These are phyloP conservation scores for Phlyctochytrium arcticum DNA, from an alignment of 192 early-diverging fungal species.

Conservation along the genomic window DNA sequence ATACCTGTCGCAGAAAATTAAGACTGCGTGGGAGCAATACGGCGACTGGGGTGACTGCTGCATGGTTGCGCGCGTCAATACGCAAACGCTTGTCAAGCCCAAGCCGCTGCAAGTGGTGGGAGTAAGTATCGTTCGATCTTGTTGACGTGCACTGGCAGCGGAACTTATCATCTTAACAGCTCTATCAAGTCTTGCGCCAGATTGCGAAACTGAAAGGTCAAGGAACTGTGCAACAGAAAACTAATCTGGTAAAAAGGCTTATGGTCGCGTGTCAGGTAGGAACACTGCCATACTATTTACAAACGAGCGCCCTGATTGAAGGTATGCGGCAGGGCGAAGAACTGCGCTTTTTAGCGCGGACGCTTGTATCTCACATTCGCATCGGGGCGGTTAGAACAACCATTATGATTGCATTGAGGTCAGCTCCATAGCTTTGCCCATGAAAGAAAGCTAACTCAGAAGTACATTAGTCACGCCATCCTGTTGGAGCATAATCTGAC, in stretches of 20 bases:
- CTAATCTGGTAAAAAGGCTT: conserved; percentile 15
- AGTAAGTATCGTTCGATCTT: background rate
- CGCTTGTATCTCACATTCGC: conserved; percentile 16
- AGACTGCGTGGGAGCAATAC: background rate
- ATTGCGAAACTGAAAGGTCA: conserved; percentile 17
- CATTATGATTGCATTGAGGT: conserved; percentile 21
- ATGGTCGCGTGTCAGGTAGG: conserved; percentile 20
- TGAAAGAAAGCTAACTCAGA: background rate
- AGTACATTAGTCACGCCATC: conserved; percentile 4
- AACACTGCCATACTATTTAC: background rate
- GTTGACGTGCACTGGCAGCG: background rate
- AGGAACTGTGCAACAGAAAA: conserved; percentile 15
- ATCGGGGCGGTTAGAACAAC: conserved; percentile 25
- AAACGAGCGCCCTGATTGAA: background rate
- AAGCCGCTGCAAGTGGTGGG: conserved; percentile 10
- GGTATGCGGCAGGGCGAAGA: conserved; percentile 17
- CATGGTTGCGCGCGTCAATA: conserved; percentile 1
- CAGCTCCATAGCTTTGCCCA: background rate
- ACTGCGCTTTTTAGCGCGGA: conserved; percentile 12
- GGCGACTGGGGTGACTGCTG: conserved; percentile 25
- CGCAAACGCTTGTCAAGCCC: conserved; percentile 2
- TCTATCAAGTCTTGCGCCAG: conserved; percentile 1
- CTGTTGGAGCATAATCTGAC: conserved; percentile 1
- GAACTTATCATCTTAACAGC: background rate
- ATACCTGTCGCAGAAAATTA: background rate